A percentile compares a stretch with the other conserved stretches of the same genome.
These are phyloP conservation scores for Mycena pura DNA, from an alignment of 768 basidiomycete species.

Conservation along the genomic window DNA sequence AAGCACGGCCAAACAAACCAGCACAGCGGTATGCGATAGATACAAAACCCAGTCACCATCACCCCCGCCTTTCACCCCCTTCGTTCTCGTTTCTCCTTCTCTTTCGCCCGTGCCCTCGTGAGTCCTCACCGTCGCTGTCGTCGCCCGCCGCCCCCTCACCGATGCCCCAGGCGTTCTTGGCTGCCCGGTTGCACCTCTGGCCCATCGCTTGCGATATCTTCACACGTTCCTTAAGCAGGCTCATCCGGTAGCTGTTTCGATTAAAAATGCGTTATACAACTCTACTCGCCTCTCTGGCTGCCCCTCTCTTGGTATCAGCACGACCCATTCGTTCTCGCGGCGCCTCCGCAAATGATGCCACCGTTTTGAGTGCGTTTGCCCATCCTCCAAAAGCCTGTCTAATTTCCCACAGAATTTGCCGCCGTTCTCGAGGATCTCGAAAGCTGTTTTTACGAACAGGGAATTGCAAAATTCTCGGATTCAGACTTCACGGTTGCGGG, in stretches of 20 bases:
- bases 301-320: slow-evolving; percentile 54
- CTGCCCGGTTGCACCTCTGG: slow-evolving; percentile 71
- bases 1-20: slow-evolving; percentile 27
- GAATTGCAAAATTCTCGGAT: slow-evolving; percentile 65
- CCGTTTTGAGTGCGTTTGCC: slow-evolving; percentile 63
- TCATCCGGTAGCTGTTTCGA: slow-evolving; percentile 38
- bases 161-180: slow-evolving; percentile 52
- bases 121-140: neutral
- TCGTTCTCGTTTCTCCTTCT: slow-evolving; percentile 37
- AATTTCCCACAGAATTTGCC: slow-evolving; percentile 66
- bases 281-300: slow-evolving; percentile 45
- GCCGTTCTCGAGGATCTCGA: slow-evolving; percentile 78
- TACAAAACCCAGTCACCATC: slow-evolving; percentile 47
- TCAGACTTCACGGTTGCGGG: slow-evolving; percentile 71
- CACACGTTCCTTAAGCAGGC: slow-evolving; percentile 38
- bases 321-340: slow-evolving; percentile 52
- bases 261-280: slow-evolving; percentile 55
- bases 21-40: slow-evolving; percentile 30
- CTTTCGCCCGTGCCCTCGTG: slow-evolving; percentile 18
- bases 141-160: neutral
- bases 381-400: neutral
- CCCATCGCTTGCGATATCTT: slow-evolving; percentile 28
- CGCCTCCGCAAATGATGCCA: slow-evolving; percentile 50
- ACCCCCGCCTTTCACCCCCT: slow-evolving; percentile 33
- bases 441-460: slow-evolving; percentile 69